These are phyloP conservation scores for Neurospora sp. DNA, from an alignment of 495 filamentous ascomycete species.

Conservation along the genomic window DNA sequence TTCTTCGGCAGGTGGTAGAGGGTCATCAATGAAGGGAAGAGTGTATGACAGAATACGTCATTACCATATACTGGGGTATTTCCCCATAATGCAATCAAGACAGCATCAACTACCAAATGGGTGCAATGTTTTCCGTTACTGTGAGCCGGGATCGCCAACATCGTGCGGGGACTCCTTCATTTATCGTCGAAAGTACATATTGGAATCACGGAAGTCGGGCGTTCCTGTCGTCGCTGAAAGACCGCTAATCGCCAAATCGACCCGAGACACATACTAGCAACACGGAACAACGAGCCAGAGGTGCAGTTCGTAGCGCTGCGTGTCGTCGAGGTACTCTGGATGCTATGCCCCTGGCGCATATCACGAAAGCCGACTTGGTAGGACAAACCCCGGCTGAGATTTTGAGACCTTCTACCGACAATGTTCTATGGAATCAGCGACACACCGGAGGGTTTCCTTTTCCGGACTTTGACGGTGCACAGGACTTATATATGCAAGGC, in stretches of 20 bases:
- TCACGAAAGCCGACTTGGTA: neutral
- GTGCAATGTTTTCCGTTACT: neutral
- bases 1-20: neutral
- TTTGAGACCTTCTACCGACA: neutral
- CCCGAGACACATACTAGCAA: neutral
- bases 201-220: neutral
- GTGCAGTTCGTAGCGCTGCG: neutral
- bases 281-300: neutral
- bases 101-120: neutral
- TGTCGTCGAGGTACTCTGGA: neutral
- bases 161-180: neutral
- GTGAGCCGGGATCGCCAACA: neutral
- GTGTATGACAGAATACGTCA: neutral
- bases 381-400: neutral
- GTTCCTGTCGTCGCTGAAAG: neutral
- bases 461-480: neutral
- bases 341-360: neutral
- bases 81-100: neutral
- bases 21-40: neutral
- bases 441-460: neutral
- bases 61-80: neutral
- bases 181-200: neutral
- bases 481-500: neutral
- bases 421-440: neutral
- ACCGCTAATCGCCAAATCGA: neutral